These are phyloP conservation scores for Mortierella polycephala DNA, from an alignment of 371 early-diverging fungal species.

Conservation along the genomic window DNA sequence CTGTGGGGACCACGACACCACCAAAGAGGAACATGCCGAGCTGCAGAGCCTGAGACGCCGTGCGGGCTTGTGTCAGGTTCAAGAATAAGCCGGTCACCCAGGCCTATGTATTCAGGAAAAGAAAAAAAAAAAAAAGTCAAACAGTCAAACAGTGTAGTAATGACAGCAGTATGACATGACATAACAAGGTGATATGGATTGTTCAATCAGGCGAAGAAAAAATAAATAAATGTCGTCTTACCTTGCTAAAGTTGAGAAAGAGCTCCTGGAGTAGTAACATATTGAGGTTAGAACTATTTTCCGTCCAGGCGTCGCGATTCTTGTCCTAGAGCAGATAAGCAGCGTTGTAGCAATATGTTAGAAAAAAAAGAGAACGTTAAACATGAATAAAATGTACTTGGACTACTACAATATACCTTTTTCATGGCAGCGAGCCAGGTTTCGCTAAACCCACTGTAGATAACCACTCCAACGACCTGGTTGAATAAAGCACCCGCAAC, in stretches of 20 bases:
- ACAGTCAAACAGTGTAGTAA: background rate
- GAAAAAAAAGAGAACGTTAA: no score
- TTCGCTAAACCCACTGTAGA: conserved; percentile 14
- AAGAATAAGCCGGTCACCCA: conserved; percentile 29
- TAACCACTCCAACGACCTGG: background rate
- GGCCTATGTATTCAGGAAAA: conserved; percentile 11
- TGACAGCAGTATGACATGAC: no score
- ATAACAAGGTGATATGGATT: no score
- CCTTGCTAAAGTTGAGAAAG: conserved; percentile 8
- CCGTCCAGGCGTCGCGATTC: conserved; percentile 17
- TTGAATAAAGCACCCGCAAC: conserved; percentile 13
- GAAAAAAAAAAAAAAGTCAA: conserved; percentile 1
- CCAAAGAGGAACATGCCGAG: conserved; percentile 23
- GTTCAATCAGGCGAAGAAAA: no score
- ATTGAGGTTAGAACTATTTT: background rate
- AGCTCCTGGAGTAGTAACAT: background rate
- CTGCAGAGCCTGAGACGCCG: conserved; percentile 19
- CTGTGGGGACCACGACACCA: conserved; percentile 5
- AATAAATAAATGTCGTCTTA: background rate
- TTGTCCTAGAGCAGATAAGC: no score
- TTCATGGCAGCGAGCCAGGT: conserved; percentile 25
- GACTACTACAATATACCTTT: conserved; percentile 3
- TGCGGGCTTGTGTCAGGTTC: conserved; percentile 28
- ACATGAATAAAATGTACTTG: background rate
- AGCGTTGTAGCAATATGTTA: no score